Base-by-base conservation (phyloP, 2,329 filamentous ascomycete species). In the Albophoma yamanashiensis region DNA sequence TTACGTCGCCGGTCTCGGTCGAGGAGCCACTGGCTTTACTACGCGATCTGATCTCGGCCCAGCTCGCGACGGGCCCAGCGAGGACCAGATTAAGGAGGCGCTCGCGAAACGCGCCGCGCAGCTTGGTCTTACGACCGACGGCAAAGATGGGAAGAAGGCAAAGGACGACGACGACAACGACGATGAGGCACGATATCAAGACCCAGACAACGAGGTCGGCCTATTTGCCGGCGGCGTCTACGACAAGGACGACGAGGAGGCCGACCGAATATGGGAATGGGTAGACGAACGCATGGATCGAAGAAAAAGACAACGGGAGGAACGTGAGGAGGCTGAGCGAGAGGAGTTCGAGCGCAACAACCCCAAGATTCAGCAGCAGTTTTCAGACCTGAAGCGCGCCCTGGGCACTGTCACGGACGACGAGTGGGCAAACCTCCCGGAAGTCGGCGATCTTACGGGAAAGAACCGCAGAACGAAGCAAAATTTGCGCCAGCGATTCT, bases 221-320 rank as follows among this genome's bases (percentile, higher is more conserved):
- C 79, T 99, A 27, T 99, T 99, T 69, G 92, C 94, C 3, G 93
- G 91, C 60, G 94, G 94, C 42, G 89, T 94, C 67, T 99, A 96
- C 77, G 94, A 97, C 73, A 89, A 94, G 73, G 94, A 99, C 60
- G 94, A 99, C 70, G 94, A 99, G 69, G 95, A 99, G 74, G 94
- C 94, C 52, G 94, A 99, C 76, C 83, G 90, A 69, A 96, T 99
- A 69, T 99, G 96, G 78, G 89, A 92, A 69, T 89, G 91, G 71
- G 90, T 99, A 64, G 94, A 99, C 69, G 94, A 97, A 79, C 93
- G 89, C 76, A 97, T 99, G 93, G 92, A 95, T 66, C 84, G 94
- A 66, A 82, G 94, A 64, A 95, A 89, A 78, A 83, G 83, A 67
- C 87, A 93, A 84, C 96, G 94, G 85, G 94, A 99, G 89, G 89